Percentiles rank a stretch among this genome's conserved stretches.
phyloP scores from a whole-genome alignment of 306 rosid genomes.

The Vachellia pachyceras region DNA sequence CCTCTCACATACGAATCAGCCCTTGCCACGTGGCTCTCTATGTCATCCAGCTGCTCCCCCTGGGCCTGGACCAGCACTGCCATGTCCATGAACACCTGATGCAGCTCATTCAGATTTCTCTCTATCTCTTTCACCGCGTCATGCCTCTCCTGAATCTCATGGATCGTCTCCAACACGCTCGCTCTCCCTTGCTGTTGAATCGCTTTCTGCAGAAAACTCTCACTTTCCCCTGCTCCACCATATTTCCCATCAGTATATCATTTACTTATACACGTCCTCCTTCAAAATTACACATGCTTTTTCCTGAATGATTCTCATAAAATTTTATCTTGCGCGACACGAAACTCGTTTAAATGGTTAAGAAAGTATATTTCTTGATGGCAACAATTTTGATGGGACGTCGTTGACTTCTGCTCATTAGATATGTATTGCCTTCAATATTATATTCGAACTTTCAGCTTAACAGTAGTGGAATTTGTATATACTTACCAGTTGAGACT shows the following conservation, averaged over 20 bases:
- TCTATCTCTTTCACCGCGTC: conserved; percentile 82
- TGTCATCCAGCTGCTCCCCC: conserved; percentile 81
- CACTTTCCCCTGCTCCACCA: conserved; percentile 71
- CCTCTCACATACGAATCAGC: conserved; percentile 71
- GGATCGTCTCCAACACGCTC: conserved; percentile 71
- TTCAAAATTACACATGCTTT: no score
- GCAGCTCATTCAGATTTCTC: conserved; percentile 74
- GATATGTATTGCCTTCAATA: background rate
- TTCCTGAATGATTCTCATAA: no score
- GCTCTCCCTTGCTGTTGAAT: conserved; percentile 84
- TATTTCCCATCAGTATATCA: background rate
- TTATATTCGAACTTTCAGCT: background rate
- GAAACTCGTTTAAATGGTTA: background rate
- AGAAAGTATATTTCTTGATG: background rate
- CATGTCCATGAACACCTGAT: conserved; percentile 90
- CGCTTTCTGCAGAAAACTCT: conserved; percentile 77
- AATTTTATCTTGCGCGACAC: no score
- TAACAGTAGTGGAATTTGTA: background rate
- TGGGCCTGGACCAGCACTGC: conserved; percentile 80
- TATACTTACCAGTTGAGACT: conserved; percentile 69
- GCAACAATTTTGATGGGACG: background rate
- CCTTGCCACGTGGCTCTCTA: conserved; percentile 73
- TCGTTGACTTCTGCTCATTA: background rate
- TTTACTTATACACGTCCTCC: background rate
- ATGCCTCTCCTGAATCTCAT: conserved; percentile 88